Evolutionary conservation across 306 rosid genomes (phyloP).

Genomic region (Betula pendula): DNA sequence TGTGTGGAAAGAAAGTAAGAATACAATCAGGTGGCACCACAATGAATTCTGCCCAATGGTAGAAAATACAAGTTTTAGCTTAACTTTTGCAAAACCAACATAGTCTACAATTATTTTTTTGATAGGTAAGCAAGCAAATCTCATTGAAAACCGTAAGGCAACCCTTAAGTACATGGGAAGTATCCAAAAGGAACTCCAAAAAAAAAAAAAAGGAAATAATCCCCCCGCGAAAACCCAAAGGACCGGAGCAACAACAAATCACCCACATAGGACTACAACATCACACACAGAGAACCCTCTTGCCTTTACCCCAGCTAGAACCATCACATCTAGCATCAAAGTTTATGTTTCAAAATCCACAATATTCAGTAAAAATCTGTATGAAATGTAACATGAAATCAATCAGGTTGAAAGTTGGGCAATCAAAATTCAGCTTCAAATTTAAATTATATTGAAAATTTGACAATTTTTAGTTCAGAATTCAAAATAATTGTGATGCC

Average conservation of each 20-base stretch:
- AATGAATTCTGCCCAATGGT: neutral
- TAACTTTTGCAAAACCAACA: neutral
- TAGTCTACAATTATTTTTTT: neutral
- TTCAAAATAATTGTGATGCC: neutral
- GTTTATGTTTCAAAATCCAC: neutral
- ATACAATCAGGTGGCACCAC: constrained; percentile 5
- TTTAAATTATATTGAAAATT: neutral
- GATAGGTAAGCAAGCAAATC: no score
- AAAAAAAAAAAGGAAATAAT: no score
- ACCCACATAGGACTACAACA: no score
- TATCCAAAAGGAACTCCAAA: no score
- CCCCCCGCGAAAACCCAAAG: no score
- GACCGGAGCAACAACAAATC: no score
- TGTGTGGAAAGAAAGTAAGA: constrained; percentile 11
- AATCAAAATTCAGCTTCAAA: neutral
- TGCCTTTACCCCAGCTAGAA: no score
- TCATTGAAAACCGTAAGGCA: no score
- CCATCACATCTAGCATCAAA: no score
- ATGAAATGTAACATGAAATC: no score
- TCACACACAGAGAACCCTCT: no score
- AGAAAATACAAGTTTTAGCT: neutral
- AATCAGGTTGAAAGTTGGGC: neutral
- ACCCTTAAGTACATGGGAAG: no score
- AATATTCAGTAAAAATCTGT: neutral
- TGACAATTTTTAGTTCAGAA: neutral